Base-by-base conservation (phyloP, 257 asterid species). In the Ocimum tenuiflorum region DNA sequence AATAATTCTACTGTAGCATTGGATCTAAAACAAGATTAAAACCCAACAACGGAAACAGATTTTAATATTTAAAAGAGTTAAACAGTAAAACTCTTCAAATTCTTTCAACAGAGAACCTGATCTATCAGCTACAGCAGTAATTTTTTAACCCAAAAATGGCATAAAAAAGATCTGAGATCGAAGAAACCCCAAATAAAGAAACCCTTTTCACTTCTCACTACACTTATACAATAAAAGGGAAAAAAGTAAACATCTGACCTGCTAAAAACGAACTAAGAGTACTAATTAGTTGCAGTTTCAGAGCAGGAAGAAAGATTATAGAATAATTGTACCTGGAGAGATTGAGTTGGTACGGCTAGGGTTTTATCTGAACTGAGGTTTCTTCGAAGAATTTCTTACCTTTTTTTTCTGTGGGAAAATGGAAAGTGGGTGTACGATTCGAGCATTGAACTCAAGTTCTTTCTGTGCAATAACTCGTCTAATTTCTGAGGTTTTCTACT, bases 281-380 rank as follows among this genome's bases (percentile, higher is more conserved):
- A 71, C 23, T 4, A 1, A 6, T 0, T 11, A 0, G 3, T 41
- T 46, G 13, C 42, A 35, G 62, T 4, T 15, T 29, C 10, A 39
- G 45, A 39, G 45, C 3, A 39, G 3, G 2, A 39, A 11, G n/a
- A 39, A 2, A 39, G 39, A 20, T 46, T 1, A 15, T 23, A 36
- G 3, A 39, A 6, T 11, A 12, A 11, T 14, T 17, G 70, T 60
- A 74, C 75, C 82, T 70, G 15, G 0, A 39, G 29, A 66, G 63
- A 72, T 54, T 50, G 12, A 58, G 63, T 56, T 50, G 36, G 81
- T 77, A 79, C 77, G 78, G 36, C 41, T 73, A 69, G 70, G 77
- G 73, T 75, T 69, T 10, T n/a, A n/a, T n/a, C n/a, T n/a, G n/a
- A n/a, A n/a, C n/a, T n/a, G n/a, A n/a, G n/a, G 23, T 52, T 62